These are phyloP conservation scores for Penicillium sp. DNA, from an alignment of 2,329 filamentous ascomycete genomes.

Conservation along the genomic window DNA sequence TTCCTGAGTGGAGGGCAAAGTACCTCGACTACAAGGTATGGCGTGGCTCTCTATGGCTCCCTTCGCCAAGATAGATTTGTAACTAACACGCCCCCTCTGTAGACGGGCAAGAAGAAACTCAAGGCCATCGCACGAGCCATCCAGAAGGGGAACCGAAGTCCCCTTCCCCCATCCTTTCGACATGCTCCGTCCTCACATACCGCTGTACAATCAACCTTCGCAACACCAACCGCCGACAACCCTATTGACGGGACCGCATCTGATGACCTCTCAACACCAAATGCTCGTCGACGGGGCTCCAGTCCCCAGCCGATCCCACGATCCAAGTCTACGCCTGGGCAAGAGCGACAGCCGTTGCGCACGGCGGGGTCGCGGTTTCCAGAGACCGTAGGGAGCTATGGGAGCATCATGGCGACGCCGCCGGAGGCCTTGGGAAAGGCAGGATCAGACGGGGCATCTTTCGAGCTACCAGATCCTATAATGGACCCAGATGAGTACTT, in stretches of 20 bases:
- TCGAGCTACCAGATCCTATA: slow-evolving; percentile 64
- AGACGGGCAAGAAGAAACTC: slow-evolving; percentile 84
- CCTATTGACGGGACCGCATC: slow-evolving; percentile 16
- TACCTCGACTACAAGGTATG: slow-evolving; percentile 89
- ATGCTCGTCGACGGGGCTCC: not conserved
- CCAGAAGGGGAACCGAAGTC: slow-evolving; percentile 54
- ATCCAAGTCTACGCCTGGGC: slow-evolving; percentile 39
- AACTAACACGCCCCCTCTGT: slow-evolving; percentile 2
- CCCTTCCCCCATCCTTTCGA: slow-evolving; percentile 46
- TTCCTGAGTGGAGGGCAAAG: slow-evolving; percentile 92
- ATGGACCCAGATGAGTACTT: slow-evolving; percentile 45
- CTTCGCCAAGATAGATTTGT: not conserved
- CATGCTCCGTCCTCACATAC: slow-evolving; percentile 19
- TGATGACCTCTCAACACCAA: slow-evolving; percentile 2
- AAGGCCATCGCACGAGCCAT: slow-evolving; percentile 78
- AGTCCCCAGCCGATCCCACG: slow-evolving; percentile 9
- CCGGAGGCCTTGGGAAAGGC: slow-evolving; percentile 30
- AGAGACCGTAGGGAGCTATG: slow-evolving; percentile 54
- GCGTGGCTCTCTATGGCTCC: slow-evolving; percentile 4
- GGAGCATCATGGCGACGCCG: slow-evolving; percentile 62
- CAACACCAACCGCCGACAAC: slow-evolving; percentile 23
- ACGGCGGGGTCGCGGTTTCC: slow-evolving; percentile 37
- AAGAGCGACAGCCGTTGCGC: slow-evolving; percentile 38
- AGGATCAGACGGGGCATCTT: slow-evolving; percentile 47
- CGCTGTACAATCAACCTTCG: slow-evolving; percentile 12